These are phyloP conservation scores for Aspergillus saccharolyticus DNA, from an alignment of 495 filamentous ascomycete species.

Conservation along the genomic window DNA sequence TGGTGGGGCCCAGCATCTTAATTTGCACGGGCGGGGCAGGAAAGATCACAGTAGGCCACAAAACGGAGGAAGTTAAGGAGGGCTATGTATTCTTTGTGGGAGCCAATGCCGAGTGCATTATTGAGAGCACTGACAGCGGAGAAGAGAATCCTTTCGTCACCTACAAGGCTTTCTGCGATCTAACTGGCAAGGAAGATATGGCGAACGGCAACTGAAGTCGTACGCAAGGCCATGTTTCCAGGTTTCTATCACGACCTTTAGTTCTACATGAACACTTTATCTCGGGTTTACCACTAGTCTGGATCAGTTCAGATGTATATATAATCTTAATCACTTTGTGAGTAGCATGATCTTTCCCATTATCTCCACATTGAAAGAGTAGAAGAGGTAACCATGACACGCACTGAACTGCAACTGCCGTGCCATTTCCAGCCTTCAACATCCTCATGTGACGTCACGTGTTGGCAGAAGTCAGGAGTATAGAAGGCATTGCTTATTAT, in stretches of 20 bases:
- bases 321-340: no score
- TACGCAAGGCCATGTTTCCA: background rate
- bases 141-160: slow-evolving; percentile 67
- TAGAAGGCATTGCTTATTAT: slow-evolving; percentile 13
- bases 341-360: no score
- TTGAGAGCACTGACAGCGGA: slow-evolving; percentile 58
- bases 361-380: no score
- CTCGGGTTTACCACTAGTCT: no score
- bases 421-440: no score
- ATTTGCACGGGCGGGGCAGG: slow-evolving; percentile 84
- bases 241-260: background rate
- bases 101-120: slow-evolving; percentile 74
- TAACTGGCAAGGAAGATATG: slow-evolving; percentile 52
- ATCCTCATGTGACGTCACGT: background rate
- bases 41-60: slow-evolving; percentile 75
- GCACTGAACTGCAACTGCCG: no score
- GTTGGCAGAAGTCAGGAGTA: background rate
- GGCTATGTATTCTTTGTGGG: slow-evolving; percentile 93
- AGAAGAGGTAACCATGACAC: no score
- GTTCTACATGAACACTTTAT: no score
- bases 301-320: no score
- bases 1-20: slow-evolving; percentile 86
- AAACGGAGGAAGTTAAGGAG: slow-evolving; percentile 64
- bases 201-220: slow-evolving; percentile 32
- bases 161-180: slow-evolving; percentile 94